These are phyloP conservation scores for Flaveria sonorensis DNA, from an alignment of 129 eudicot genomes.

Conservation along the genomic window DNA sequence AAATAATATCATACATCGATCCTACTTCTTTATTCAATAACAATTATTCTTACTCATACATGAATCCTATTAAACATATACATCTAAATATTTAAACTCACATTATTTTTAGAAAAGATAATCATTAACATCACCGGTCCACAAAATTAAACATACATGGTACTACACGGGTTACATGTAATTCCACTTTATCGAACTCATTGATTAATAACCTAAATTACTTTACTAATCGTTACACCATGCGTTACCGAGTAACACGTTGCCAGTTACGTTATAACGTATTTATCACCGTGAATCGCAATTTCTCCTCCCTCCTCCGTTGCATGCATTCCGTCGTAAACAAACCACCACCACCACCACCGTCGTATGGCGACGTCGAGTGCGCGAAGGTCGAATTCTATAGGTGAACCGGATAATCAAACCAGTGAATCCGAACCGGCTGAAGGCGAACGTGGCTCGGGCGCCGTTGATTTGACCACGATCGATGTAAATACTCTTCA, in stretches of 20 bases:
- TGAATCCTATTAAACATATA: too few relatives aligned
- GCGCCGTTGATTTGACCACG: slow-evolving; percentile 66
- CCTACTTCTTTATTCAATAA: too few relatives aligned
- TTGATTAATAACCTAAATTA: too few relatives aligned
- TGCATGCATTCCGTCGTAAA: slow-evolving; percentile 32
- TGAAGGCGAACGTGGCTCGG: slow-evolving; percentile 64
- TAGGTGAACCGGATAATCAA: slow-evolving; percentile 47
- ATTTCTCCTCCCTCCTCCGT: slow-evolving; percentile 5
- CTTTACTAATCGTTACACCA: not conserved
- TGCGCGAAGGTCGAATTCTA: slow-evolving; percentile 44
- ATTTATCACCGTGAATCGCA: slow-evolving; percentile 8
- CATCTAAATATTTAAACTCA: too few relatives aligned
- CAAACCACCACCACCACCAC: not conserved
- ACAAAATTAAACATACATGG: too few relatives aligned
- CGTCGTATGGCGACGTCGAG: slow-evolving; percentile 51
- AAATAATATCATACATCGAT: too few relatives aligned
- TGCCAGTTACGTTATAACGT: not conserved
- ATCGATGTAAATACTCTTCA: slow-evolving; percentile 53
- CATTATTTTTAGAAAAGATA: too few relatives aligned
- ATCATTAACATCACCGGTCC: too few relatives aligned
- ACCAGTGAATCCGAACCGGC: slow-evolving; percentile 61
- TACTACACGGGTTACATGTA: too few relatives aligned
- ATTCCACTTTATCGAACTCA: too few relatives aligned
- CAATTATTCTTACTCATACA: too few relatives aligned
- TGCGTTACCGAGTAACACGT: not conserved